Evolutionary conservation across 192 early-diverging fungal genomes (phyloP), one percentile per base, ranked within the genome.

Genomic region (Martensiomyces pterosporus): DNA sequence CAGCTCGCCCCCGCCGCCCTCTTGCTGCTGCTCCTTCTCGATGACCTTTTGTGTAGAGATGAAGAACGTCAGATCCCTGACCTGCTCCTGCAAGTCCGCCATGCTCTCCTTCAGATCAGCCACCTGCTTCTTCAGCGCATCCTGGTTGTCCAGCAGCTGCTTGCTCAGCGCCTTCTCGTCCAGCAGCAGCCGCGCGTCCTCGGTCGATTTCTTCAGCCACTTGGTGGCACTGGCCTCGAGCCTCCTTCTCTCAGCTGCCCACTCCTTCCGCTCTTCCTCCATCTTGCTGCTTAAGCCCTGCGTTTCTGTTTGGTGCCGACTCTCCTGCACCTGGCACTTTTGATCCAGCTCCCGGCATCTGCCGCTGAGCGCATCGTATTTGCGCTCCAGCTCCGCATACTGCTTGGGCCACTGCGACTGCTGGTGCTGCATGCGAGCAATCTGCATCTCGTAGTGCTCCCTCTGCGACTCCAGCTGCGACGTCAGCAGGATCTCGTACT

Each of bases 1-100:
- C 25, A 50, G 24, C 26, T 39, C 36, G 26, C 24, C 15, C 3
- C 14, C 37, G 15, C 10, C 24, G 21, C 9, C 43, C 14, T 13
- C 27, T 22, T 3, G 15, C 40, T 12, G 10, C 22, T 21, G 23
- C 17, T 21, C 8, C 23, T 2, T 21, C 22, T 12, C 13, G 24
- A 22, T 44, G 2, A 42, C 22, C 44, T 87, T 64, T 47, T 85
- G 82, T 13, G 87, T 84, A 16, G 90, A 82, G 24, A 98, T 60
- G 56, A 85, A 94, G 46, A 89, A 84, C 83, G 91, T 88, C 57
- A 98, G 62, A 56, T 98, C 93, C n/a, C 83, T 64, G 4, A 97
- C 80, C 76, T 96, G 90, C 34, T 94, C 93, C 50, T 78, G 75
- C 49, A 93, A 52, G 18, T 93, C 90, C 15, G 52, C 57, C 15